Evolutionary conservation across 257 asterid species (phyloP), one percentile per base, ranked within the genome.

Genomic region (Schizonepeta tenuifolia): DNA sequence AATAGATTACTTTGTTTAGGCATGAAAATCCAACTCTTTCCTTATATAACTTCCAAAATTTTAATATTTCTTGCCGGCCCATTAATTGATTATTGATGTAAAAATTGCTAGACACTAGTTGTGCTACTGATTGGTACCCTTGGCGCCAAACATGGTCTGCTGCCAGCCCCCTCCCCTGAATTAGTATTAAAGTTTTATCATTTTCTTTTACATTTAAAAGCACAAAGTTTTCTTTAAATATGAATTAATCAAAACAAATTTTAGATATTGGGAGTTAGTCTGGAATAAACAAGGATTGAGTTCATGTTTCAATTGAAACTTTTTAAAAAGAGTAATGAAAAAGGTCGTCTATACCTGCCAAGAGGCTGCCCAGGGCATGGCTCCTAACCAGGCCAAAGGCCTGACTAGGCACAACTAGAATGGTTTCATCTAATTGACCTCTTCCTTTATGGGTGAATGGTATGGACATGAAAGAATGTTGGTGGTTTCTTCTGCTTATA

Each of bases 21-120:
- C 22, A 26, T 24, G 43, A 2, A 69, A 56, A 9, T 46, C 44
- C 44, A 26, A 22, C 60, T 17, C 60, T 78, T 61, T 40, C 63
- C 38, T 31, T 44, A n/a, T 31, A 46, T 65, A 31, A 55, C 22
- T 49, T 11, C 13, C 10, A 4, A 51, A 51, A 12, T 49, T 24
- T 36, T 18, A 49, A 24, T 35, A 56, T 38, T 65, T 46, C 41
- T 47, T 18, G 4, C 28, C n/a, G 21, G 15, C 54, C 56, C 53
- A 15, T 78, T 38, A 20, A n/a, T 51, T 71, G 35, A 26, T 46
- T 20, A 3, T 20, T 40, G 54, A 40, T 40, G 69, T 41, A 36
- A 4, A 28, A 60, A 35, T 58, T 7, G 6, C 28, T 61, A 61
- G 26, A 20, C 20, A 0, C 13, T 41, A 63, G 54, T 2, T 59